A percentile compares a stretch with the other conserved stretches of the same genome.
These are phyloP conservation scores for Boletus rubroflammeus DNA, from an alignment of 768 basidiomycete species.

Conservation along the genomic window DNA sequence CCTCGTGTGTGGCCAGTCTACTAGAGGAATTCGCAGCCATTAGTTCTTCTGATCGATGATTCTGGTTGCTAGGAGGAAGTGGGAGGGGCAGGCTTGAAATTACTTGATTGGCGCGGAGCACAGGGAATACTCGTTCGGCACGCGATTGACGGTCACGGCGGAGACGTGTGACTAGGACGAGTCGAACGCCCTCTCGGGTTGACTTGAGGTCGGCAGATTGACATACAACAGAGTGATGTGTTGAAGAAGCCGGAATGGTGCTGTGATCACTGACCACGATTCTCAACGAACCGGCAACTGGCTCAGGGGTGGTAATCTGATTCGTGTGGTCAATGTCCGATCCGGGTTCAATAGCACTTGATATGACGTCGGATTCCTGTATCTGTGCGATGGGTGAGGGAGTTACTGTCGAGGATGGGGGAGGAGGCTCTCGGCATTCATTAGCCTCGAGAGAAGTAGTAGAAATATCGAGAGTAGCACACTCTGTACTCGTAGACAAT, in stretches of 20 bases:
- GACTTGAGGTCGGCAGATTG: constrained; percentile 34
- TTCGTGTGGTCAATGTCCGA: constrained; percentile 9
- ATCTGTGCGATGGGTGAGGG: constrained; percentile 11
- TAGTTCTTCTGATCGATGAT: constrained; percentile 49
- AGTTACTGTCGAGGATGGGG: constrained; percentile 11
- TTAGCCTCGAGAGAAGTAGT: constrained; percentile 2
- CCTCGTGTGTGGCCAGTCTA: constrained; percentile 36
- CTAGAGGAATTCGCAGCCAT: constrained; percentile 34
- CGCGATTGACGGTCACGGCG: constrained; percentile 58
- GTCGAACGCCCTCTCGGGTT: constrained; percentile 56
- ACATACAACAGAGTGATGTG: constrained; percentile 2
- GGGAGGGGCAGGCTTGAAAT: constrained; percentile 34
- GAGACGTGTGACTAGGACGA: constrained; percentile 60
- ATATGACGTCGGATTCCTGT: constrained; percentile 8
- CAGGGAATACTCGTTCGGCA: constrained; percentile 58
- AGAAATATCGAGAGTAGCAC: constrained; percentile 9
- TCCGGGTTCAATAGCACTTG: constrained; percentile 8
- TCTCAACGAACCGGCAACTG: constrained; percentile 14
- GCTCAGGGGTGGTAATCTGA: constrained; percentile 7
- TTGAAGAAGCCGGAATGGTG: constrained; percentile 7
- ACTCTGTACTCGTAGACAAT: constrained; percentile 5
- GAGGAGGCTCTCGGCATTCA: constrained; percentile 5
- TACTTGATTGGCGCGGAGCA: constrained; percentile 57
- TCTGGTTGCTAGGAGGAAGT: constrained; percentile 33
- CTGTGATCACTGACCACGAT: constrained; percentile 32